Evolutionary conservation across 306 rosid genomes (phyloP).

Genomic region (Malus sieversii): DNA sequence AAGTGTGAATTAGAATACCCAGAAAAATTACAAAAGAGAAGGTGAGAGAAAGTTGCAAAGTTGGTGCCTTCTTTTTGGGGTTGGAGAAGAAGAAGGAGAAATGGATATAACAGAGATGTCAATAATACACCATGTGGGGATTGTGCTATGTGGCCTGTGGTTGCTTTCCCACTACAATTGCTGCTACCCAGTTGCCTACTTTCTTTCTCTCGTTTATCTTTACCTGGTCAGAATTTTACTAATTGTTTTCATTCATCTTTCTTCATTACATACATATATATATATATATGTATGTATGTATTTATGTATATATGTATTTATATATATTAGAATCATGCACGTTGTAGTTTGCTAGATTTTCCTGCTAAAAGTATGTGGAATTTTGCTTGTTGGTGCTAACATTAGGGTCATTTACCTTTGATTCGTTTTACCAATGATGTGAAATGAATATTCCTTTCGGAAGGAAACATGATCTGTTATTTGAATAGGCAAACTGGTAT

Average conservation of each 20-base stretch:
- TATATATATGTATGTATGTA: too few species aligned
- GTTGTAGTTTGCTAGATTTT: neutral
- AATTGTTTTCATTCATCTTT: neutral
- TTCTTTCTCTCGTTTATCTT: constrained; percentile 55
- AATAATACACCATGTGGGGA: constrained; percentile 61
- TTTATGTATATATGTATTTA: too few species aligned
- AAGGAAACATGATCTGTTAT: neutral
- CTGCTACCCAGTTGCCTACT: constrained; percentile 43
- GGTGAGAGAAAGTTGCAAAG: neutral
- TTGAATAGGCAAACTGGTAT: neutral
- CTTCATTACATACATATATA: neutral
- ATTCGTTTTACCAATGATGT: neutral
- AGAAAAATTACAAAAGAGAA: neutral
- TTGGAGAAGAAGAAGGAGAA: neutral
- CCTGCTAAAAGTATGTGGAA: too few species aligned
- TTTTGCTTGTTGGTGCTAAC: too few species aligned
- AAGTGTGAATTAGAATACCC: neutral
- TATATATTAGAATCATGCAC: neutral
- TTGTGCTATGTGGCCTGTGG: constrained; percentile 50
- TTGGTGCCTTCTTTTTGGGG: neutral
- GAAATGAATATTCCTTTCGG: neutral
- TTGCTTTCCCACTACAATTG: constrained; percentile 43
- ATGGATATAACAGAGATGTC: constrained; percentile 48
- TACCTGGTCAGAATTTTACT: constrained; percentile 40
- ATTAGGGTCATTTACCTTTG: neutral